These are phyloP conservation scores for Pseudozyma sp. DNA, from an alignment of 1,284 basidiomycete species.

Conservation along the genomic window DNA sequence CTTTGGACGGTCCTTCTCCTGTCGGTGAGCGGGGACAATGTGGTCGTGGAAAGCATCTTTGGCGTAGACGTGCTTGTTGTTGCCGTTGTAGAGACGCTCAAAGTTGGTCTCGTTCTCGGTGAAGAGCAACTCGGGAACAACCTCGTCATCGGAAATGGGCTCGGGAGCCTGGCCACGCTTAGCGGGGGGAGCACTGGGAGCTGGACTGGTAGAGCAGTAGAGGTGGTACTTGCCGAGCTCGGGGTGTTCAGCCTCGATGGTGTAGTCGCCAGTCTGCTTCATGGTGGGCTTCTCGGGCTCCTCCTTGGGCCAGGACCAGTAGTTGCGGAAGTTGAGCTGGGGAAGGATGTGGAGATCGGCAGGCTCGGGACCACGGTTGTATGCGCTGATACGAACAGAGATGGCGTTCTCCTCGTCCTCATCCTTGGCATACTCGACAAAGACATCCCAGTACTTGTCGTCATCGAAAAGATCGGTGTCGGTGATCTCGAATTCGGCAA, in stretches of 20 bases:
- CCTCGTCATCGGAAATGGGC: slow-evolving; percentile 69
- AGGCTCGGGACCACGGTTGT: slow-evolving; percentile 94
- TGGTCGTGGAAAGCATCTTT: slow-evolving; percentile 99
- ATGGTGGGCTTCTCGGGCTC: slow-evolving; percentile 81
- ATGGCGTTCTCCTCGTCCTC: slow-evolving; percentile 88
- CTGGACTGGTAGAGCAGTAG: slow-evolving; percentile 91
- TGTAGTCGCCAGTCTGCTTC: slow-evolving; percentile 72
- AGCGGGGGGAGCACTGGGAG: slow-evolving; percentile 80
- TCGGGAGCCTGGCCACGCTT: slow-evolving; percentile 71
- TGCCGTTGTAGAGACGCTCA: slow-evolving; percentile 85
- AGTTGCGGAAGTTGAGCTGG: slow-evolving; percentile 96
- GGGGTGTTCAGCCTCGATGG: slow-evolving; percentile 76
- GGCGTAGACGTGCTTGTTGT: slow-evolving; percentile 80
- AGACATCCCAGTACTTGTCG: slow-evolving; percentile 94
- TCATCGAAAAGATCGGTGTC: slow-evolving; percentile 93
- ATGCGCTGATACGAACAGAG: slow-evolving; percentile 92
- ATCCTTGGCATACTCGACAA: slow-evolving; percentile 90
- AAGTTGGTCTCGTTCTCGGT: slow-evolving; percentile 94
- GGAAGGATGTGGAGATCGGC: slow-evolving; percentile 96
- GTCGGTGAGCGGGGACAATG: slow-evolving; percentile 82
- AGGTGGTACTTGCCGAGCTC: slow-evolving; percentile 75
- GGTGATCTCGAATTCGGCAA: slow-evolving; percentile 90
- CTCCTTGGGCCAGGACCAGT: slow-evolving; percentile 93
- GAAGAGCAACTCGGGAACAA: slow-evolving; percentile 71
- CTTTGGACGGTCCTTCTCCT: slow-evolving; percentile 63